Percentiles rank a stretch among this genome's conserved stretches.
Conservation (phyloP, 176 grass and related monocot genomes). For the Avena eriantha region DNA sequence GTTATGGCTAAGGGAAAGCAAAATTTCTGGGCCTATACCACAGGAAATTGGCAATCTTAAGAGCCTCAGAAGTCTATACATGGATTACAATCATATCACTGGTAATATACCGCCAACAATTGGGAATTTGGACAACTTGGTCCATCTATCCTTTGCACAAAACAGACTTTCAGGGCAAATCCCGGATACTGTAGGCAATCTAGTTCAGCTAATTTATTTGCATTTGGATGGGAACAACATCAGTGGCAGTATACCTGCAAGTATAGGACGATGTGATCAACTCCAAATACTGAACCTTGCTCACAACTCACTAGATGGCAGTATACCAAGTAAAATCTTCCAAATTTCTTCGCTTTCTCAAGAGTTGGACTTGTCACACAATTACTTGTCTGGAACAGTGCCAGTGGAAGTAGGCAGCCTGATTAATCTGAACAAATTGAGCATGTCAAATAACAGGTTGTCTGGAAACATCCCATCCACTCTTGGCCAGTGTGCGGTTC, state of each 20-base stretch:
- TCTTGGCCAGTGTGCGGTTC: slow-evolving; percentile 44
- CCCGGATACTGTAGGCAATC: slow-evolving; percentile 34
- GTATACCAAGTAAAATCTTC: slow-evolving; percentile 50
- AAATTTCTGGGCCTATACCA: slow-evolving; percentile 49
- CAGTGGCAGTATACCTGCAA: slow-evolving; percentile 44
- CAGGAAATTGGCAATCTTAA: slow-evolving; percentile 42
- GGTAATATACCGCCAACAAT: slow-evolving; percentile 54
- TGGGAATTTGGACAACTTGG: slow-evolving; percentile 45
- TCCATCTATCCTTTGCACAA: slow-evolving; percentile 32
- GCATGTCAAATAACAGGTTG: slow-evolving; percentile 39
- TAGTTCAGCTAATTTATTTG: slow-evolving; percentile 49
- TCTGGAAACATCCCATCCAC: slow-evolving; percentile 44
- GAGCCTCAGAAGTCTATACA: slow-evolving; percentile 24
- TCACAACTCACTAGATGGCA: slow-evolving; percentile 49
- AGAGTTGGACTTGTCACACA: slow-evolving; percentile 55
- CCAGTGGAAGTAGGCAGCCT: slow-evolving; percentile 51
- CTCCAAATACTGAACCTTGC: slow-evolving; percentile 49
- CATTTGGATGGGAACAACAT: slow-evolving; percentile 44
- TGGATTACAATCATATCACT: slow-evolving; percentile 51
- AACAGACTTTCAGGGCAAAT: slow-evolving; percentile 54
- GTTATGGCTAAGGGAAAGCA: slow-evolving; percentile 41
- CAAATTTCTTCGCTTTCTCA: slow-evolving; percentile 42
- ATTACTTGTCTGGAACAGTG: slow-evolving; percentile 45
- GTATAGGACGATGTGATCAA: slow-evolving; percentile 27
- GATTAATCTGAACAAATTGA: slow-evolving; percentile 29